A percentile compares a stretch with the other conserved stretches of the same genome.
These are phyloP conservation scores for Starmerella tilneyi DNA, from an alignment of 805 yeast genomes.

Conservation along the genomic window DNA sequence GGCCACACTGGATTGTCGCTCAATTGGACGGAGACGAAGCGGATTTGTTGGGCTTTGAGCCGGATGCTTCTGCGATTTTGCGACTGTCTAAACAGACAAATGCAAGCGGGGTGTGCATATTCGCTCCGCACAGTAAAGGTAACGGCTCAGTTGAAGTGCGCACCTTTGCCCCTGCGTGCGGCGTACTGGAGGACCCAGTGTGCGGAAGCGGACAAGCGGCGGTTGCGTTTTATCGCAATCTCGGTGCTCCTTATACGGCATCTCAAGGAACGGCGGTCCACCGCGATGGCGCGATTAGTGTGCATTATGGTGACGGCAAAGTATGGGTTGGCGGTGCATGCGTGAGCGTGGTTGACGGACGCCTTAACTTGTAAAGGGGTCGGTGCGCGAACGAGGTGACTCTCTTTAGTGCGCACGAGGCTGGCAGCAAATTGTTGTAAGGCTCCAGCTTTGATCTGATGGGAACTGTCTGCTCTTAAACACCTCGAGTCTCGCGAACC, in stretches of 20 bases:
- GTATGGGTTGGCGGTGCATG: slow-evolving; percentile 20
- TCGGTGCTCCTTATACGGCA: slow-evolving; percentile 11
- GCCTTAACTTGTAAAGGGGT: background rate
- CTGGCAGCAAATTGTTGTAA: too few relatives aligned
- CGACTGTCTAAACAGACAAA: background rate
- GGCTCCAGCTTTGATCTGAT: too few relatives aligned
- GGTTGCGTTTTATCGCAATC: slow-evolving; percentile 17
- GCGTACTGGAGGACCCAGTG: slow-evolving; percentile 21
- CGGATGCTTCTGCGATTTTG: slow-evolving; percentile 1
- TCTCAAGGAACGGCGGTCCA: slow-evolving; percentile 21
- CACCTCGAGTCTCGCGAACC: too few relatives aligned
- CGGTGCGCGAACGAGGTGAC: too few relatives aligned
- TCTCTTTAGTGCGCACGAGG: background rate
- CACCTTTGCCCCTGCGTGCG: slow-evolving; percentile 17
- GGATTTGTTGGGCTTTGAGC: slow-evolving; percentile 8
- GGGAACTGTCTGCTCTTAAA: too few relatives aligned
- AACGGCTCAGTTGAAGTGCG: slow-evolving; percentile 16
- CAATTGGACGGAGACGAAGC: background rate
- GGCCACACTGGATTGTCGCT: slow-evolving; percentile 17
- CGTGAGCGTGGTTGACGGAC: slow-evolving; percentile 10
- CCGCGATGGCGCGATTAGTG: slow-evolving; percentile 16
- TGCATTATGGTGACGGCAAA: slow-evolving; percentile 8
- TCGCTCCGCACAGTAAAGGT: background rate
- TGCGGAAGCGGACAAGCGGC: slow-evolving; percentile 26
- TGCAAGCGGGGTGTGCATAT: slow-evolving; percentile 16